Conservation (phyloP, 1,284 basidiomycete genomes). For the Tremellales sp. region DNA sequence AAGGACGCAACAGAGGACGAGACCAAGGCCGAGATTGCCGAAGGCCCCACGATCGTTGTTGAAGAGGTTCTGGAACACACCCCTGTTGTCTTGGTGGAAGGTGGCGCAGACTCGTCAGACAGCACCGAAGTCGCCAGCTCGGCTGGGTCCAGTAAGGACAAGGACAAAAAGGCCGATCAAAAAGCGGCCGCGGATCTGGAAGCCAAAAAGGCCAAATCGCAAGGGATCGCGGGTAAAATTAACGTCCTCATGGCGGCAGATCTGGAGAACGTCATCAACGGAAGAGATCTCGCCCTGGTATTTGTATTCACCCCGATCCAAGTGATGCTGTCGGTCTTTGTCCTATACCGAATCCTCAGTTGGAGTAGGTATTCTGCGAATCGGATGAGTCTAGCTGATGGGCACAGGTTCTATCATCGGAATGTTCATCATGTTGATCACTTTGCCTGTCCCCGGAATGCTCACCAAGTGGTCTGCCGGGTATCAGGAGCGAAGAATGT, state of each 20-base stretch:
- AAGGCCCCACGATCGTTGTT: conserved; percentile 20
- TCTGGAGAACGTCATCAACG: conserved; percentile 46
- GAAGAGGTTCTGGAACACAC: conserved; percentile 19
- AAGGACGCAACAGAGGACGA: conserved; percentile 35
- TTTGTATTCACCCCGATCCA: conserved; percentile 44
- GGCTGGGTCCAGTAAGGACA: conserved; percentile 14
- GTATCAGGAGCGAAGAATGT: conserved; percentile 39
- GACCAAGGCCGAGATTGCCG: conserved; percentile 8
- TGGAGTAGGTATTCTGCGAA: conserved; percentile 36
- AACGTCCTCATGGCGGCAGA: conserved; percentile 55
- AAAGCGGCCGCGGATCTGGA: conserved; percentile 16
- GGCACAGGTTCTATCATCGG: conserved; percentile 54
- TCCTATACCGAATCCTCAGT: conserved; percentile 44
- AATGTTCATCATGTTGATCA: conserved; percentile 53
- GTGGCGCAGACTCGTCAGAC: conserved; percentile 2
- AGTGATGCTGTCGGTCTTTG: conserved; percentile 34
- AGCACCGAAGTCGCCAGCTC: conserved; percentile 26
- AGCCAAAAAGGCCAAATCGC: conserved; percentile 29
- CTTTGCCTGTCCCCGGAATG: conserved; percentile 56
- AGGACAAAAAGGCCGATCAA: conserved; percentile 9
- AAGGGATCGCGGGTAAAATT: conserved; percentile 57
- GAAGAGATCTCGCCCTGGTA: conserved; percentile 44
- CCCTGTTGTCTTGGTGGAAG: conserved; percentile 6
- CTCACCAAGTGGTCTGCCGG: conserved; percentile 38
- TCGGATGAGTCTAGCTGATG: conserved; percentile 7